phyloP scores from a whole-genome alignment of 768 basidiomycete genomes.

The Russula lepida region DNA sequence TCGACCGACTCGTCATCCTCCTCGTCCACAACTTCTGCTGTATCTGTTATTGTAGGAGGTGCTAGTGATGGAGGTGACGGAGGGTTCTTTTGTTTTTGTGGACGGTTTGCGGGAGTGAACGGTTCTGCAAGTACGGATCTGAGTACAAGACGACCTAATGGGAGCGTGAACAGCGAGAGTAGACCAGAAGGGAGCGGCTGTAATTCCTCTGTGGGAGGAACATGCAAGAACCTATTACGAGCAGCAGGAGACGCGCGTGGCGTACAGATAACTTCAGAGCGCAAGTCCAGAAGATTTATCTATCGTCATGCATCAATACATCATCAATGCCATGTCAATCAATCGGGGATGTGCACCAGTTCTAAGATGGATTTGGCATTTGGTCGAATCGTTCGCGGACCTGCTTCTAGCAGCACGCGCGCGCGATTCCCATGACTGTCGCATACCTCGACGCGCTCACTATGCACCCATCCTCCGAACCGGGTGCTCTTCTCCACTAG shows the following conservation, averaged over 20 bases:
- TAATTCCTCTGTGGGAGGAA: slow-evolving; percentile 47
- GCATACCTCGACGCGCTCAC: slow-evolving; percentile 41
- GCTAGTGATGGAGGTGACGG: too few relatives aligned
- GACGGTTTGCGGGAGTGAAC: slow-evolving; percentile 28
- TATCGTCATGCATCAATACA: slow-evolving; percentile 26
- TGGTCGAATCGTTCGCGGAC: slow-evolving; percentile 81
- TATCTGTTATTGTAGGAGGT: background rate
- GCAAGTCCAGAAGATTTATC: slow-evolving; percentile 69
- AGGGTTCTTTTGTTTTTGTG: background rate
- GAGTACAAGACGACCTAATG: slow-evolving; percentile 39
- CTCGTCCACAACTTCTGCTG: background rate
- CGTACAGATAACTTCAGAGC: slow-evolving; percentile 54
- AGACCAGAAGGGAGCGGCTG: slow-evolving; percentile 39
- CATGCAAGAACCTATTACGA: slow-evolving; percentile 62
- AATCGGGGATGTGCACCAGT: slow-evolving; percentile 45
- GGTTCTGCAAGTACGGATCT: slow-evolving; percentile 51
- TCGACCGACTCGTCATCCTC: slow-evolving; percentile 73
- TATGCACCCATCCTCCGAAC: slow-evolving; percentile 84
- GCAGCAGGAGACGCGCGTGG: slow-evolving; percentile 64
- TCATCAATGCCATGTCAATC: too few relatives aligned
- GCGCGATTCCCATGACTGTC: slow-evolving; percentile 26
- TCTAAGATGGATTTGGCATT: slow-evolving; percentile 66
- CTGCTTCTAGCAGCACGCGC: slow-evolving; percentile 65
- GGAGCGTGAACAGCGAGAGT: slow-evolving; percentile 30
- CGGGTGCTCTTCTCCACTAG: slow-evolving; percentile 58